phyloP scores from a whole-genome alignment of 2,329 filamentous ascomycete species.

The Simplicillium sp. region DNA sequence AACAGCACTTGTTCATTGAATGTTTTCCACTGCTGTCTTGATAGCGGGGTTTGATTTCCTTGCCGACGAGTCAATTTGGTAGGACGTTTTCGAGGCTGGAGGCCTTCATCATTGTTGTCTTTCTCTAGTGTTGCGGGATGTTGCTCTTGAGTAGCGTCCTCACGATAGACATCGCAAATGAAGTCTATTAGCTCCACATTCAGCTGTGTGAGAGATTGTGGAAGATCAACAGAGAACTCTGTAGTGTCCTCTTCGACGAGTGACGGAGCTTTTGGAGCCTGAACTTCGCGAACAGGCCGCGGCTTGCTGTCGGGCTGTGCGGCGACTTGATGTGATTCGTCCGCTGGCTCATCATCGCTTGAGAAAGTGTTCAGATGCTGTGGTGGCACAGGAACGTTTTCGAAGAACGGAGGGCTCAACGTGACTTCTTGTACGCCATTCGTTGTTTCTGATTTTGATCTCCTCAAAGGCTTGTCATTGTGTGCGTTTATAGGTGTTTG shows the following conservation, averaged over 20 bases:
- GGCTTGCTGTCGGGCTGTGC: no score
- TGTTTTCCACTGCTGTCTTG: conserved; percentile 40
- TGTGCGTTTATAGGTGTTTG: conserved; percentile 3
- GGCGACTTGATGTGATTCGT: no score
- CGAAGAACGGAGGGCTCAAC: conserved; percentile 25
- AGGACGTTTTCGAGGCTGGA: conserved; percentile 6
- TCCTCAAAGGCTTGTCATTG: conserved; percentile 23
- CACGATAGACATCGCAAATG: conserved; percentile 49
- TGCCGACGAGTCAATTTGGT: background rate
- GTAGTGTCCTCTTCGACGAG: conserved; percentile 9
- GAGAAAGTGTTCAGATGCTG: background rate
- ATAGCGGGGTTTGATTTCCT: conserved; percentile 2
- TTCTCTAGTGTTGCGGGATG: conserved; percentile 30
- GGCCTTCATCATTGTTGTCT: conserved; percentile 7
- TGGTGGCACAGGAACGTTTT: conserved; percentile 18
- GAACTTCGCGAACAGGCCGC: no score
- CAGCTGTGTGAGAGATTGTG: conserved; percentile 47
- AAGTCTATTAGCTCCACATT: conserved; percentile 49
- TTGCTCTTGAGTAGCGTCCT: conserved; percentile 43
- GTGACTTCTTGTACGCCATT: conserved; percentile 11
- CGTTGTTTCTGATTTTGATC: conserved; percentile 4
- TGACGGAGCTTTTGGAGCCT: no score
- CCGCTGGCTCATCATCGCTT: no score
- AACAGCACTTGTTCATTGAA: conserved; percentile 59
- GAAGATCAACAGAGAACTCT: conserved; percentile 27